Evolutionary conservation across 2,329 filamentous ascomycete genomes (phyloP), one percentile per base, ranked within the genome.

Genomic region (Whalleya microplaca): DNA sequence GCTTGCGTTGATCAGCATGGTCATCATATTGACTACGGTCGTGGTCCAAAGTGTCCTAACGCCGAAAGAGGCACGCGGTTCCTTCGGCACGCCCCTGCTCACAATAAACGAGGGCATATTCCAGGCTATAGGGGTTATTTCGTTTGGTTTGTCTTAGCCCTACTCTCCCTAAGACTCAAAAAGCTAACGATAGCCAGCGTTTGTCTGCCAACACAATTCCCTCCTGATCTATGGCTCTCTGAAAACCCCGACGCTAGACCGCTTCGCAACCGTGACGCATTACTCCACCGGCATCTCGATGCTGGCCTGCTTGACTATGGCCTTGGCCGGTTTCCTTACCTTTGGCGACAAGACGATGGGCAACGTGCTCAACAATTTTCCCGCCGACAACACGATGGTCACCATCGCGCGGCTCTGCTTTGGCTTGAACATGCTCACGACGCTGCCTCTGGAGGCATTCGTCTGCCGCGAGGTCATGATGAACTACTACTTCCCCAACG

Each of bases 301-400:
- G 82, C 65, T 93, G n/a, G 93, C 94, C 53, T 99, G 95, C 71
- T 82, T 99, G 51, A 76, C 88, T 57, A 91, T 99, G 87, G 95
- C 92, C 0, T 80, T 97, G 7, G 85, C 88, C 2, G 95, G 95
- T 21, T 98, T 96, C 76, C 82, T 99, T 43, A 93, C 90, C 18
- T 99, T 99, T 70, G 94, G 95, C 61, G 91, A 94, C 75, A 86
- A 88, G 68, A 99, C 95, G 3, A 81, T 92, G 64, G 95, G 95
- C 71, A 99, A 99, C 73, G 92, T 99, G 50, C 86, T 99, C 67
- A 99, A 99, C 80, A 99, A 99, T 77, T 98, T 99, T 71, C 90
- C 93, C 1, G 81, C 87, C 19, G 87, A 96, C 75, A 98, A 96
- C 75, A 82, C 88, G 66, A 89, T 98, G 85, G 92, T 98, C 71